phyloP scores from a whole-genome alignment of 306 rosid species.

The Begonia peltatifolia region DNA sequence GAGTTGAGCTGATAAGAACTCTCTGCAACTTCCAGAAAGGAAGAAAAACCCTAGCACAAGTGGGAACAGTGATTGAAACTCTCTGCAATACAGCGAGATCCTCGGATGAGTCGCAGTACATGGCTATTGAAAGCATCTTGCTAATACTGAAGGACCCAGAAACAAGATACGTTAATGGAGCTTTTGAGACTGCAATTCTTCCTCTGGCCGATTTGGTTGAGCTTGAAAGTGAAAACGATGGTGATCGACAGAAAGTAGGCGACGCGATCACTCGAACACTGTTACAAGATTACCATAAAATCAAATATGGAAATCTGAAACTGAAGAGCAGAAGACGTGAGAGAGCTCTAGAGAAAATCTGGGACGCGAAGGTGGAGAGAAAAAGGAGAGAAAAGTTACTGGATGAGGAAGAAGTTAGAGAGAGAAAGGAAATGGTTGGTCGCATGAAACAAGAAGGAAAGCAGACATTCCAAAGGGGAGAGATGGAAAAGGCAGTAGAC shows the following conservation, averaged over 20 bases:
- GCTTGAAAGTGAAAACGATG: conserved; percentile 9
- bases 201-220: conserved; percentile 46
- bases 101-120: conserved; percentile 34
- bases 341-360: conserved; percentile 31
- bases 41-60: conserved; percentile 26
- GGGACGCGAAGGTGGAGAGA: conserved; percentile 65
- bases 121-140: conserved; percentile 43
- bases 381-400: conserved; percentile 36
- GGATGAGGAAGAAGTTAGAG: conserved; percentile 26
- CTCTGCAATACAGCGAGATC: conserved; percentile 44
- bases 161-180: conserved; percentile 21
- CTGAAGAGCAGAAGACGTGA: conserved; percentile 23
- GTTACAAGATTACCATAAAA: conserved; percentile 48
- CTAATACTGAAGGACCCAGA: conserved; percentile 45
- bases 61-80: conserved; percentile 18
- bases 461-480: conserved; percentile 24
- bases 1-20: conserved; percentile 38
- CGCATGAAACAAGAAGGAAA: conserved; percentile 38
- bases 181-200: conserved; percentile 20
- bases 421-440: conserved; percentile 22
- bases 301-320: conserved; percentile 35
- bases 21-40: conserved; percentile 37
- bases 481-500: conserved; percentile 28
- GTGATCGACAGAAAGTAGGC: conserved; percentile 22
- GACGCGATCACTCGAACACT: conserved; percentile 32